Evolutionary conservation across 306 rosid genomes (phyloP), one percentile per base, ranked within the genome.

Genomic region (Cotoneaster glaucophyllus): DNA sequence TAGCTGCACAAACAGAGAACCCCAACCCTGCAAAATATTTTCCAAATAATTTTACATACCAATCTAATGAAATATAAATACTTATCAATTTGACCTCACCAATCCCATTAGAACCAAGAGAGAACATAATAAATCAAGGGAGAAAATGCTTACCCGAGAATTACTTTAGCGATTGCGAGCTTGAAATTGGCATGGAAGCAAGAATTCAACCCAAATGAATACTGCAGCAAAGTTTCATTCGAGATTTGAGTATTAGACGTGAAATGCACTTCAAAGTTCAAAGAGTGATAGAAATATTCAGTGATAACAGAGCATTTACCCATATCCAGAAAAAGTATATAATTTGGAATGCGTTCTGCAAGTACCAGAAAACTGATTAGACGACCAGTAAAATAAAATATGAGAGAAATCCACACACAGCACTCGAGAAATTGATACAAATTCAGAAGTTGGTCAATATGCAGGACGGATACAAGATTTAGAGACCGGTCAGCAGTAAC

Each of bases 261-360:
- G 28, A 69, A 28, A 4, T 74, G 66, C 44, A 31, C 14, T 39
- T 29, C 9, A 31, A 54, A 65, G 8, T 50, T 50, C 8, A 50
- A 50, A 57, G 45, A 5, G 75, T 44, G 74, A 70, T 50, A 53
- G 32, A 80, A 69, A 82, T 19, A 63, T n/a, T 8, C 52, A 52
- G 68, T 13, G 11, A 62, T 74, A 80, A 61, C 28, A 69, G 62
- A 57, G 62, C 68, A 64, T 53, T 53, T 93, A 94, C 98, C 98
- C 96, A 89, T 87, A 87, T 89, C 96, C 93, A 86, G 59, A 92
- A 82, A 82, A 86, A 84, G 76, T 85, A 88, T 76, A 93, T 94
- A 71, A 89, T 83, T 79, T 92, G 98, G 84, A 94, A 94, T 21
- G 95, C 90, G 83, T 81, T 92, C 98, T 94, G 98, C 90, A 85